Evolutionary conservation across 345 rosid genomes (phyloP), one percentile per base, ranked within the genome.

Genomic region (Dipteronia dyeriana): DNA sequence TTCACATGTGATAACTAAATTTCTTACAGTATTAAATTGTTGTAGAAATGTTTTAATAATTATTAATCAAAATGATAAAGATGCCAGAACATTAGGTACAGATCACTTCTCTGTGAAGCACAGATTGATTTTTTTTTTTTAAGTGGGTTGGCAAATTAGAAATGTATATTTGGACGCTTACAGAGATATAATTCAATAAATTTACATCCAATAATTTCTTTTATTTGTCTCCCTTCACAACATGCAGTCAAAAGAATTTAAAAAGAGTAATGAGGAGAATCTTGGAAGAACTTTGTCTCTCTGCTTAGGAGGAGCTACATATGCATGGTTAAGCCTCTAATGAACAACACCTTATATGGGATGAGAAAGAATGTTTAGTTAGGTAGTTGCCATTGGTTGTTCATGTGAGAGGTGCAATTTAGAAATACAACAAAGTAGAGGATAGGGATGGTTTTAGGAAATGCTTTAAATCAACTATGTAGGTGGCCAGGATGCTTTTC

Each of bases 11-110:
- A 20, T 12, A 12, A 39, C 49, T 20, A 39, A 65, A 26, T 23
- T 68, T 76, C 23, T 25, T 25, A 57, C 45, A 6, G 10, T 4
- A 66, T 53, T 23, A 8, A 75, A 66, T 13, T 51, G 25, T 66
- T 59, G 0, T 14, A 23, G 26, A 67, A 17, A 20, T 4, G 51
- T n/a, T 65, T 14, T 73, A 22, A 3, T 23, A 45, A 2, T 73
- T 61, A 76, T 34, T 66, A 53, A 65, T 65, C 63, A 66, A 39
- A n/a, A 66, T 38, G 23, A 67, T 16, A 59, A 59, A 39, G 65
- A 54, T 67, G 0, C 29, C 23, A 68, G 41, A 57, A 56, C 20
- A 25, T 43, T 66, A 56, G 43, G 25, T 19, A 14, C 47, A 39
- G n/a, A 53, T 14, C 68, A 66, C 51, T 66, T 13, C 38, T 66